Percentiles rank a stretch among this genome's conserved stretches.
phyloP scores from a whole-genome alignment of 2,329 filamentous ascomycete species.

The Aspergillus pseudoglaucus region DNA sequence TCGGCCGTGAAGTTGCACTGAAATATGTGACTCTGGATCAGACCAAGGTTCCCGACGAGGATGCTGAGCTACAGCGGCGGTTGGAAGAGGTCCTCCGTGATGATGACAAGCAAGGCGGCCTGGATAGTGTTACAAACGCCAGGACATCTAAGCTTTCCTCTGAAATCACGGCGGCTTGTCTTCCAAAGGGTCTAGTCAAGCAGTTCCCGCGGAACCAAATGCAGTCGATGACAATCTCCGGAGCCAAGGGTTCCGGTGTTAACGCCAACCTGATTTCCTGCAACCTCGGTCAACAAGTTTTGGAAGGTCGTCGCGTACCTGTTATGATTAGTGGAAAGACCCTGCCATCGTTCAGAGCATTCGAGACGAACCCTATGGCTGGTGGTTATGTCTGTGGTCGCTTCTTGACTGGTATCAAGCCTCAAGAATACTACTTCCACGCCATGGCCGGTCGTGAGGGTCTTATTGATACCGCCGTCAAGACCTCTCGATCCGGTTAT shows the following conservation, averaged over 20 bases:
- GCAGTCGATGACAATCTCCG: conserved; percentile 97
- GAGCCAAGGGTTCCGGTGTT: conserved; percentile 86
- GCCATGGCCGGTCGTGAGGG: conserved; percentile 98
- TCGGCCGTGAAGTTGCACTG: conserved; percentile 73
- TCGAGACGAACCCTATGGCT: conserved; percentile 79
- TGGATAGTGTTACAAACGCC: conserved; percentile 82
- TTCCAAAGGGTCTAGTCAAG: conserved; percentile 79
- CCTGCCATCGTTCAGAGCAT: conserved; percentile 86
- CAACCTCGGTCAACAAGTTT: conserved; percentile 91
- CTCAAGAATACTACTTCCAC: conserved; percentile 99
- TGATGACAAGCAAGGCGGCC: conserved; percentile 78
- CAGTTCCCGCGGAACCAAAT: conserved; percentile 96
- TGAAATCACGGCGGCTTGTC: conserved; percentile 67
- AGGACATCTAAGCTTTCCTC: conserved; percentile 66
- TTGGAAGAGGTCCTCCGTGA: conserved; percentile 87
- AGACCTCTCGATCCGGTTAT: conserved; percentile 94
- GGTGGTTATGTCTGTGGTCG: conserved; percentile 92
- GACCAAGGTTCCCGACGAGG: conserved; percentile 53
- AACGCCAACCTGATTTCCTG: conserved; percentile 98
- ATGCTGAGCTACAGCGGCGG: conserved; percentile 66
- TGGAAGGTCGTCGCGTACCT: conserved; percentile 90
- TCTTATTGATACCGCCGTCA: conserved; percentile 97
- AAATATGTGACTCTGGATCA: conserved; percentile 81
- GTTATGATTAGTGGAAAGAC: conserved; percentile 98
- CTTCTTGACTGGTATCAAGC: conserved; percentile 95